These are phyloP conservation scores for Colletotrichum simmondsii DNA, from an alignment of 2,329 filamentous ascomycete genomes.

Conservation along the genomic window DNA sequence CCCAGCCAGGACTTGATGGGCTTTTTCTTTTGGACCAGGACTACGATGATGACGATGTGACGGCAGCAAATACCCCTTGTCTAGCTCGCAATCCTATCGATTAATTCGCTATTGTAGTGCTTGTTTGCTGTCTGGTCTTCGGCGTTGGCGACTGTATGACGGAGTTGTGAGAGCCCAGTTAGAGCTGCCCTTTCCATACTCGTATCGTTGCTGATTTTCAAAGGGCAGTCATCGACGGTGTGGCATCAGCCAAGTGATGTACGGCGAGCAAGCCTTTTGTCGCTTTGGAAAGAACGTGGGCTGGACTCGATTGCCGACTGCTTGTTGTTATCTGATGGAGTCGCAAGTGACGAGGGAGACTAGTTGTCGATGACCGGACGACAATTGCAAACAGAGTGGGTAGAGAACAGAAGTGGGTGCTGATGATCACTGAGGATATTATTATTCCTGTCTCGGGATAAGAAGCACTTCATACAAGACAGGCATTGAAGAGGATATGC, in stretches of 20 bases:
- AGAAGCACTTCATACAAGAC: not conserved
- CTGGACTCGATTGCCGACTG: not conserved
- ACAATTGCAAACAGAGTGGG: not conserved
- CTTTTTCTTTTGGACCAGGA: not conserved
- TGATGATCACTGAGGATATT: not conserved
- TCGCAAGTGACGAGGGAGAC: not conserved
- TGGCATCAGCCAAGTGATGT: not conserved
- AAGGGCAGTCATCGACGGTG: not conserved
- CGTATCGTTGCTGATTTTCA: not conserved
- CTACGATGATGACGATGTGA: slow-evolving; percentile 15
- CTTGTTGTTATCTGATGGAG: not conserved
- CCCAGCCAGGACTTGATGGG: not conserved
- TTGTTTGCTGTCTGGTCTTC: not conserved
- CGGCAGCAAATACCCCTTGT: slow-evolving; percentile 22
- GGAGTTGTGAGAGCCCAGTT: not conserved
- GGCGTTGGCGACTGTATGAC: not conserved
- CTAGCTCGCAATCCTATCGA: slow-evolving; percentile 1
- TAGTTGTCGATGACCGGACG: not conserved
- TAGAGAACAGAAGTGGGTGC: not conserved
- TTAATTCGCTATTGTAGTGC: not conserved
- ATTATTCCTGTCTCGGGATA: not conserved
- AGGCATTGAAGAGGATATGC: not conserved
- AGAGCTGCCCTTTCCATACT: not conserved
- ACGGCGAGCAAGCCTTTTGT: not conserved
- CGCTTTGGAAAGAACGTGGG: not conserved